These are phyloP conservation scores for Grosmannia huntii DNA, from an alignment of 2,329 filamentous ascomycete genomes.

Conservation along the genomic window DNA sequence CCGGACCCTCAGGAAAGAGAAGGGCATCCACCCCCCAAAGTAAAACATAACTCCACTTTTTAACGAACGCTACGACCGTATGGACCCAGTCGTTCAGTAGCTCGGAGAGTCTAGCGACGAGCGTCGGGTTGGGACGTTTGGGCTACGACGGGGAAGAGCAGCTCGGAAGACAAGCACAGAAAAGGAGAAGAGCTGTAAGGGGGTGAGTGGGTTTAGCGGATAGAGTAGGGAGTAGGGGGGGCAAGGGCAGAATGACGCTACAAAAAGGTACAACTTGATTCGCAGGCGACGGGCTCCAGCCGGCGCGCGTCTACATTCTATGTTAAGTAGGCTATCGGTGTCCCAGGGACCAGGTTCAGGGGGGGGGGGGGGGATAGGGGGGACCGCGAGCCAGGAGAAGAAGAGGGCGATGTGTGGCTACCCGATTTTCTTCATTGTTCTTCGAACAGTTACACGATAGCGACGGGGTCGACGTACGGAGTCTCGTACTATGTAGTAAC, in stretches of 20 bases:
- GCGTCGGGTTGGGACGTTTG: background rate
- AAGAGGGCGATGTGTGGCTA: background rate
- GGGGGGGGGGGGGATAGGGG: background rate
- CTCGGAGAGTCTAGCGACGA: background rate
- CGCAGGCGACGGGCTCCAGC: background rate
- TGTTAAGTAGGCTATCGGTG: background rate
- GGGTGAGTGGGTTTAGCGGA: background rate
- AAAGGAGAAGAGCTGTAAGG: background rate
- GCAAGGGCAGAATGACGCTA: conserved; percentile 1
- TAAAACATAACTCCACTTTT: background rate
- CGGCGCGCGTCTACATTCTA: background rate
- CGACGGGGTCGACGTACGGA: no score
- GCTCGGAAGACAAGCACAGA: background rate
- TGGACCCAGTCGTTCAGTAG: background rate
- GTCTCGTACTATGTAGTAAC: background rate
- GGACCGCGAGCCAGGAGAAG: conserved; percentile 1
- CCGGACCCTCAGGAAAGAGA: background rate
- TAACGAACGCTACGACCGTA: background rate
- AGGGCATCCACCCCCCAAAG: background rate
- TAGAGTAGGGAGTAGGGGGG: background rate
- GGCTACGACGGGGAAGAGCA: background rate
- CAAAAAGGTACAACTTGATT: background rate
- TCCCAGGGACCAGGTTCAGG: conserved; percentile 2
- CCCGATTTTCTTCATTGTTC: no score
- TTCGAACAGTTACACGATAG: background rate